These are phyloP conservation scores for Ophiostoma piceae DNA, from an alignment of 2,329 filamentous ascomycete species.

Conservation along the genomic window DNA sequence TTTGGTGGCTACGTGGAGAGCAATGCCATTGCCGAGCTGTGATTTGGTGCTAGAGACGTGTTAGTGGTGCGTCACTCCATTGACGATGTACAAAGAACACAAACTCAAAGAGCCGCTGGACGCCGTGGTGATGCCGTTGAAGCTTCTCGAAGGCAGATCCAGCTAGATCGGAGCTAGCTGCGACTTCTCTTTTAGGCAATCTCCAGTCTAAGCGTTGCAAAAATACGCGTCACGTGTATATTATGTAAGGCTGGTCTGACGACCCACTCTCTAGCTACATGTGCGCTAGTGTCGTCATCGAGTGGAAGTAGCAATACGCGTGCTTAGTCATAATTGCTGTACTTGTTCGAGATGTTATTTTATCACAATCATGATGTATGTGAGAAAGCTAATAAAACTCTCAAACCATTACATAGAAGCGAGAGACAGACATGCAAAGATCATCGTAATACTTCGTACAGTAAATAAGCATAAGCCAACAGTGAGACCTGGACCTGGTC, in stretches of 20 bases:
- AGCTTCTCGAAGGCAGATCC: neutral
- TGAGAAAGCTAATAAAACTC: neutral
- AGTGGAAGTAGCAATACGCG: accelerated
- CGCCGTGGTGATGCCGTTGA: conserved; percentile 6
- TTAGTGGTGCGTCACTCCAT: neutral
- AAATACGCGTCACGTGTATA: neutral
- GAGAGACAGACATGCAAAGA: neutral
- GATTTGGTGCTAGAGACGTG: neutral
- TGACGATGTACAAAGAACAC: neutral
- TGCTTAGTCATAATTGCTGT: neutral
- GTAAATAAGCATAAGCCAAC: neutral
- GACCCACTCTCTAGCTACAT: neutral
- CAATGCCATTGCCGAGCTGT: neutral
- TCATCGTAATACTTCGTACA: too few species aligned
- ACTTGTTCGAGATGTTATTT: neutral
- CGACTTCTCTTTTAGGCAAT: conserved; percentile 10
- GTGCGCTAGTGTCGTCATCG: neutral
- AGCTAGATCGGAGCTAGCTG: conserved; percentile 1
- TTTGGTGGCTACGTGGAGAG: neutral
- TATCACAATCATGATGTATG: neutral
- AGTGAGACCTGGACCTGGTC: neutral
- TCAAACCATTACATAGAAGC: neutral
- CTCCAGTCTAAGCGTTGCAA: neutral
- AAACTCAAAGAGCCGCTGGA: neutral
- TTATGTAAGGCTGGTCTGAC: neutral